Evolutionary conservation across 768 basidiomycete genomes (phyloP).

Genomic region (Leccinum variicolor): DNA sequence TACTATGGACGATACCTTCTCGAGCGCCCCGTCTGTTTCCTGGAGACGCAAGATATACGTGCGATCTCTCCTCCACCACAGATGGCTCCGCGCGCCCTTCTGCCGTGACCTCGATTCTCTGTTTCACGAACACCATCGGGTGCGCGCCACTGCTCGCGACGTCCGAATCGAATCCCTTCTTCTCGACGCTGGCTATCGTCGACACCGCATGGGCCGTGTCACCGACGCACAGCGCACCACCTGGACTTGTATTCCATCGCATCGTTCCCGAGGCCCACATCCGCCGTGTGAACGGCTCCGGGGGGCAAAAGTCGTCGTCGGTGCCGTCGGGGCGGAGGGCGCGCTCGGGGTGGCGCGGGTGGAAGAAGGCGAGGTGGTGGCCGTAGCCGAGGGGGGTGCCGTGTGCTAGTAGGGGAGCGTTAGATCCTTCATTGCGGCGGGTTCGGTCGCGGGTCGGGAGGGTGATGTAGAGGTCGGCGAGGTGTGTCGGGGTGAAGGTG

Average conservation of each 20-base stretch:
- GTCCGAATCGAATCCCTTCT: constrained; percentile 56
- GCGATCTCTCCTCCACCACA: constrained; percentile 60
- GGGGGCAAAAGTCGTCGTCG: constrained; percentile 68
- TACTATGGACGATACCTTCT: constrained; percentile 36
- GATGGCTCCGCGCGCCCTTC: constrained; percentile 44
- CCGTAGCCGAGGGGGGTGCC: constrained; percentile 52
- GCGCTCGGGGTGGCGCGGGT: constrained; percentile 56
- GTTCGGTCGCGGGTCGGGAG: constrained; percentile 71
- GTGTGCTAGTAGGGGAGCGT: constrained; percentile 35
- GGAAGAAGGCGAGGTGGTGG: constrained; percentile 75
- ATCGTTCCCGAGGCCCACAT: constrained; percentile 82
- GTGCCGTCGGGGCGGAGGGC: constrained; percentile 66
- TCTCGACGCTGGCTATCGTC: constrained; percentile 48
- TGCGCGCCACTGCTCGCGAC: constrained; percentile 32
- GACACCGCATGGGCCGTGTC: constrained; percentile 46
- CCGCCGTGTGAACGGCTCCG: constrained; percentile 67
- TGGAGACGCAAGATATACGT: constrained; percentile 56
- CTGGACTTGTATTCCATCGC: constrained; percentile 45
- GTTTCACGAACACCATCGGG: constrained; percentile 76
- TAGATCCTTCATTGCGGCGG: constrained; percentile 31
- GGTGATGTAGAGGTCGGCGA: constrained; percentile 64
- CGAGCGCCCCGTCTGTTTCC: constrained; percentile 33
- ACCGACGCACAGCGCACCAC: constrained; percentile 50
- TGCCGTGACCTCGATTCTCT: constrained; percentile 51
- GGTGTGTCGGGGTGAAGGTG: constrained; percentile 50